phyloP scores from a whole-genome alignment of 164 flowering plant species.

The Vitis riparia region DNA sequence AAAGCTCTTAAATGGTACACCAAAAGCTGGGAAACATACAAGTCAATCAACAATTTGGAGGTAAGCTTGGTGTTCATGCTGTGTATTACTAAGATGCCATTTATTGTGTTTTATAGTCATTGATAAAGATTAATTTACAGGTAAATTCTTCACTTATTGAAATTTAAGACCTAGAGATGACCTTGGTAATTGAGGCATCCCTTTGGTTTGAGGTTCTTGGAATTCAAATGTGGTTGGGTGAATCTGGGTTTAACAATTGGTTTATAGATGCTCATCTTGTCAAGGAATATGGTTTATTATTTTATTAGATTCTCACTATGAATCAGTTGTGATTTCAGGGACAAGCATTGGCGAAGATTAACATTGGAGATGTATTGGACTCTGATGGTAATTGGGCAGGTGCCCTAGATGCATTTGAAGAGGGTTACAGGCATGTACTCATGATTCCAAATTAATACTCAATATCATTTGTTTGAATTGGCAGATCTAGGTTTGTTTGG shows the following conservation, averaged over 20 bases:
- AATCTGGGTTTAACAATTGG: too few relatives aligned
- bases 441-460: background rate
- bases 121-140: background rate
- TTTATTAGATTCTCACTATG: slow-evolving; percentile 7
- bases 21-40: slow-evolving; percentile 69
- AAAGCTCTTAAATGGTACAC: slow-evolving; percentile 83
- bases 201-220: slow-evolving; percentile 6
- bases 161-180: too few relatives aligned
- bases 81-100: background rate
- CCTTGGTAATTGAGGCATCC: background rate
- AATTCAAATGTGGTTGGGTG: background rate
- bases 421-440: slow-evolving; percentile 67
- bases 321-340: slow-evolving; percentile 53
- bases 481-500: background rate
- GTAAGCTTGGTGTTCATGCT: slow-evolving; percentile 34
- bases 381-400: slow-evolving; percentile 64
- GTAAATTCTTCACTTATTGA: background rate
- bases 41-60: slow-evolving; percentile 80
- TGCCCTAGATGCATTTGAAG: slow-evolving; percentile 79
- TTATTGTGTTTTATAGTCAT: background rate
- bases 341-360: slow-evolving; percentile 80
- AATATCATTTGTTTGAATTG: too few relatives aligned
- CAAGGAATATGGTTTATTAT: background rate
- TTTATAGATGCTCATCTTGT: background rate
- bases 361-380: slow-evolving; percentile 81